Conservation (phyloP, 2,329 filamentous ascomycete species). For the Epicoccum sorghinum region DNA sequence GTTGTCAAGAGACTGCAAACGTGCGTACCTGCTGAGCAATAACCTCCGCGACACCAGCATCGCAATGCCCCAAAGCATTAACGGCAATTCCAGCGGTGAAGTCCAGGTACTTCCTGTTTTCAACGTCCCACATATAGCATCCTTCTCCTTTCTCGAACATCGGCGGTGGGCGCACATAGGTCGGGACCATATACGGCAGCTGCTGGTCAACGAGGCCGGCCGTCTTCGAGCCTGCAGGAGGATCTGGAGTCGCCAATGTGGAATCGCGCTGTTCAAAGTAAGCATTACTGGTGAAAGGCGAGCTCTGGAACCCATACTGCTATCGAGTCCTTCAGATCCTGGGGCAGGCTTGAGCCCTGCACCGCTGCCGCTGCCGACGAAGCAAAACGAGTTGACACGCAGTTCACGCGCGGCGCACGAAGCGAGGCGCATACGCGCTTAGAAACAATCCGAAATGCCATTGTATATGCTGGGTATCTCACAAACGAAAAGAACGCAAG, state of each 20-base stretch:
- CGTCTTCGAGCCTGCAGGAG: constrained; percentile 74
- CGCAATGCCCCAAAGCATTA: constrained; percentile 88
- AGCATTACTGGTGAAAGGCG: constrained; percentile 7
- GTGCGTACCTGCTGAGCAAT: constrained; percentile 76
- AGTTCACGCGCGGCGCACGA: constrained; percentile 32
- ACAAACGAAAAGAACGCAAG: constrained; percentile 14
- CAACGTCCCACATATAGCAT: constrained; percentile 86
- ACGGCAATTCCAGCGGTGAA: constrained; percentile 97
- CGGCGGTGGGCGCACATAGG: constrained; percentile 86
- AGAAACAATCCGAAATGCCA: constrained; percentile 43
- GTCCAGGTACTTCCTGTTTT: constrained; percentile 88
- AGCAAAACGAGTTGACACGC: constrained; percentile 43
- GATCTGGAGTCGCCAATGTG: constrained; percentile 71
- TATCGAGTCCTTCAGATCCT: constrained; percentile 50
- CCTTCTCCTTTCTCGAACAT: constrained; percentile 90
- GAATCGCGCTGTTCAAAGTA: constrained; percentile 37
- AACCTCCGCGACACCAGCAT: constrained; percentile 76
- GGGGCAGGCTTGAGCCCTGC: constrained; percentile 49
- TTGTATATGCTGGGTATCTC: constrained; percentile 19
- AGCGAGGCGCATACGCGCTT: constrained; percentile 33
- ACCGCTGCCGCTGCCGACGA: constrained; percentile 47
- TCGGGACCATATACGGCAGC: constrained; percentile 90
- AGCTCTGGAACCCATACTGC: constrained; percentile 25
- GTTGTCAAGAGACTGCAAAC: not conserved
- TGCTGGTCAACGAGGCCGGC: constrained; percentile 75